Percentiles rank a stretch among this genome's conserved stretches.
These are phyloP conservation scores for Stephanocyclus meneghinianus DNA, from an alignment of 352 stramenopile species.

Conservation along the genomic window DNA sequence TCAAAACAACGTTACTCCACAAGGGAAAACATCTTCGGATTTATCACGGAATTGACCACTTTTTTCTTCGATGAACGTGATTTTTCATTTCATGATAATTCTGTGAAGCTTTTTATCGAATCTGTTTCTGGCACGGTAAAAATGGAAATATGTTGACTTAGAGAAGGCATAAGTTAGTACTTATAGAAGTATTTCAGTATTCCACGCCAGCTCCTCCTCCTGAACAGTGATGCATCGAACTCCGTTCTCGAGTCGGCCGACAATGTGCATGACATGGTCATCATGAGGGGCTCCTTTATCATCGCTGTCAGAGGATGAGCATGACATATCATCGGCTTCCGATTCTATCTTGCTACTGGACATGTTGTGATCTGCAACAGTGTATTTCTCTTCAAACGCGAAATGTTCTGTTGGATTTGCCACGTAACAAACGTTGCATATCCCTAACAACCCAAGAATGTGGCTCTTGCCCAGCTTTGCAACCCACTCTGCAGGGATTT, in stretches of 20 bases:
- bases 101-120: background rate
- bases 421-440: slow-evolving; percentile 20
- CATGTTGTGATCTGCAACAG: slow-evolving; percentile 14
- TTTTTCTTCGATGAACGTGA: too few relatives aligned
- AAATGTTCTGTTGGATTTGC: slow-evolving; percentile 11
- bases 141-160: background rate
- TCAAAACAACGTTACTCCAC: too few relatives aligned
- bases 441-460: slow-evolving; percentile 55
- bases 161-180: background rate
- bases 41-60: too few relatives aligned
- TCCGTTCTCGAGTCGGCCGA: slow-evolving; percentile 57
- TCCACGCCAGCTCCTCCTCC: slow-evolving; percentile 50
- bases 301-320: slow-evolving; percentile 63
- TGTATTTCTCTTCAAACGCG: slow-evolving; percentile 28
- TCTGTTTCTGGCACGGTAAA: background rate
- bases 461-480: slow-evolving; percentile 67
- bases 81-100: background rate
- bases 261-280: slow-evolving; percentile 60
- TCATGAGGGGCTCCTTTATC: slow-evolving; percentile 45
- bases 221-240: slow-evolving; percentile 64
- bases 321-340: slow-evolving; percentile 50
- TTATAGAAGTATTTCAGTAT: slow-evolving; percentile 38
- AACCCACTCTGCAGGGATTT: slow-evolving; percentile 52
- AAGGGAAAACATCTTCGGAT: too few relatives aligned
- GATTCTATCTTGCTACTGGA: slow-evolving; percentile 15